Evolutionary conservation across 1,284 basidiomycete species (phyloP), one percentile per base, ranked within the genome.

Genomic region (Rhodotorula sp.): DNA sequence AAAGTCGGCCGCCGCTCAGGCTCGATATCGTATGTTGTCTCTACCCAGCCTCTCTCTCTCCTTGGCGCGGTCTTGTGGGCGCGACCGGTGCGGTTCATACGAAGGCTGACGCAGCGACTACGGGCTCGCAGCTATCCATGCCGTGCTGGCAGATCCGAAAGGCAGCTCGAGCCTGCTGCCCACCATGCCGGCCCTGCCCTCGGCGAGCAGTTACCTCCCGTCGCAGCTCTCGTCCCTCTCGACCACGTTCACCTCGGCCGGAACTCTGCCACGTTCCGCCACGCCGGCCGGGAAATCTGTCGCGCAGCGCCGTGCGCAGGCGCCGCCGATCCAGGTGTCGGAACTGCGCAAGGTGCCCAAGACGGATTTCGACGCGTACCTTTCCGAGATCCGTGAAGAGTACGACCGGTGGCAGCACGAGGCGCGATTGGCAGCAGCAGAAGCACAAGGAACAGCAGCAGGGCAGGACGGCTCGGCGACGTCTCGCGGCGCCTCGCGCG

Each of bases 341-440:
- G 71, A 75, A 34, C 58, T 75, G 12, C 57, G 71, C 14, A 71
- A 67, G 43, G 73, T 77, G 16, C 12, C 12, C 16, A 26, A 20
- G 16, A 23, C 31, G 5, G 75, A 77, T 51, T 73, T 80, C 31
- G 78, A 80, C 12, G 49, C 67, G 14, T 81, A 81, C 67, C 70
- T 81, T 16, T 57, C 66, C 12, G 67, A 71, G 23, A 74, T 81
- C 39, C 65, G 73, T 10, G 73, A 74, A 14, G 78, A 79, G 63
- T 82, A 72, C 68, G 80, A 80, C 43, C 75, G 78, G 21, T 81
- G 79, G 74, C 73, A 78, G 67, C 76, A 75, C n/a, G 81, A 81
- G 69, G 75, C 43, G 73, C 74, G 58, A 70, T 76, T 52, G 75
- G 75, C 2, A 67, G 69, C 62, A 69, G n/a, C n/a, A 20, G 54